Evolutionary conservation across 148 eudicot genomes (phyloP).

Genomic region (Silene latifolia): DNA sequence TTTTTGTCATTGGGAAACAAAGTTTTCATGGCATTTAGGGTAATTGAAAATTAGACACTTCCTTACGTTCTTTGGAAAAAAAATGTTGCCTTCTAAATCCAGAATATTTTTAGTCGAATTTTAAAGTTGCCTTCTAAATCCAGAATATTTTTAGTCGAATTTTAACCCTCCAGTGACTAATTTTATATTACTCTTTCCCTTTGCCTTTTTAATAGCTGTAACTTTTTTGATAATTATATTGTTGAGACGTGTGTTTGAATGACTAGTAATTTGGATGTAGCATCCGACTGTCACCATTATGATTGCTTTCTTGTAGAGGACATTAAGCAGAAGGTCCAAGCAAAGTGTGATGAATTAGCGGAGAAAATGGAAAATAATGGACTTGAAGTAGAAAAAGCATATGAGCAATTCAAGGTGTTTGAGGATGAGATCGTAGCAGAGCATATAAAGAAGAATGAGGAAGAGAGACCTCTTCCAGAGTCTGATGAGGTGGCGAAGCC

Average conservation of each 20-base stretch:
- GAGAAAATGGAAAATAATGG: conserved; percentile 66
- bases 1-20: no score
- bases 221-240: no score
- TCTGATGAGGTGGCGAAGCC: conserved; percentile 40
- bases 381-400: conserved; percentile 69
- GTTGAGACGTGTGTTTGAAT: not conserved
- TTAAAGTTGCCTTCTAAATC: not conserved
- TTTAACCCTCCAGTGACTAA: not conserved
- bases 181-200: not conserved
- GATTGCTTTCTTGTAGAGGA: conserved; percentile 44
- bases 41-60: no score
- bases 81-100: not conserved
- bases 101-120: not conserved
- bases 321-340: conserved; percentile 65
- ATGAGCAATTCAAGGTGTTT: conserved; percentile 65
- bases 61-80: not conserved
- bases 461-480: conserved; percentile 47
- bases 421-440: conserved; percentile 76
- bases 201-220: not conserved
- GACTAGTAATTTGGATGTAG: not conserved
- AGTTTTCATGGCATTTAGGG: no score
- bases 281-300: not conserved
- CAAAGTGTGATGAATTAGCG: conserved; percentile 70
- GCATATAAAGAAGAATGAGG: conserved; percentile 52
- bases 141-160: not conserved